A percentile compares a stretch with the other conserved stretches of the same genome.
Conservation (phyloP, 116 monocot species). For the Cymodocea nodosa region DNA sequence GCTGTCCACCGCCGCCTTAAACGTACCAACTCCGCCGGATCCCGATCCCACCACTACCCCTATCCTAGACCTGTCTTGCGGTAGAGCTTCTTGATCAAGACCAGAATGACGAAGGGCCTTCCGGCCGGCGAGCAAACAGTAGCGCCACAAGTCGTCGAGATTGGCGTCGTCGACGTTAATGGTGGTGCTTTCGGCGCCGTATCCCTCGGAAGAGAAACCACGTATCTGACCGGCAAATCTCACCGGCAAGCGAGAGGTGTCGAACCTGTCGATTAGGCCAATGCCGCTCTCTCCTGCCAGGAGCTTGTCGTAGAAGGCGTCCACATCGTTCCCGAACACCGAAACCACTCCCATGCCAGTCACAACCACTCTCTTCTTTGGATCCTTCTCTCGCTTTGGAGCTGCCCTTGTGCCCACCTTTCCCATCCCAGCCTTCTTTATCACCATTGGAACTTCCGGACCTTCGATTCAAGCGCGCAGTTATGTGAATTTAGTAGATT, state of each 20-base stretch:
- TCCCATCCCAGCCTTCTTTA: too few species aligned
- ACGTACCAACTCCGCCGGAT: slow-evolving; percentile 14
- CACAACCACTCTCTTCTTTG: slow-evolving; percentile 35
- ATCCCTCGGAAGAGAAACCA: slow-evolving; percentile 18
- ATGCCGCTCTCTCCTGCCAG: slow-evolving; percentile 35
- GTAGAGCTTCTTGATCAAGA: slow-evolving; percentile 14
- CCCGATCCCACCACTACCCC: slow-evolving; percentile 30
- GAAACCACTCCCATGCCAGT: slow-evolving; percentile 41
- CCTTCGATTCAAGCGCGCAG: too few species aligned
- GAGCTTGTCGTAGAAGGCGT: slow-evolving; percentile 33
- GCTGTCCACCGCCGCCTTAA: slow-evolving; percentile 40
- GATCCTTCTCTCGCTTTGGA: slow-evolving; percentile 33
- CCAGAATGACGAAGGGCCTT: slow-evolving; percentile 27
- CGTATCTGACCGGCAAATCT: slow-evolving; percentile 30
- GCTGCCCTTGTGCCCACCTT: neutral
- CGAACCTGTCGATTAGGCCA: slow-evolving; percentile 28
- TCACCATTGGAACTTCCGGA: too few species aligned
- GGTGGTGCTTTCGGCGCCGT: neutral
- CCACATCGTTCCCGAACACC: slow-evolving; percentile 26
- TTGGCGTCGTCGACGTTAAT: neutral
- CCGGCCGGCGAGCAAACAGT: slow-evolving; percentile 33
- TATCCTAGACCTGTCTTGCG: slow-evolving; percentile 32
- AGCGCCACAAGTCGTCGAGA: slow-evolving; percentile 31
- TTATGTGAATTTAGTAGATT: too few species aligned
- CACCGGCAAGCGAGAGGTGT: slow-evolving; percentile 19